Percentiles rank a stretch among this genome's conserved stretches.
These are phyloP conservation scores for Scutellaria minor DNA, from an alignment of 257 asterid genomes.

Conservation along the genomic window DNA sequence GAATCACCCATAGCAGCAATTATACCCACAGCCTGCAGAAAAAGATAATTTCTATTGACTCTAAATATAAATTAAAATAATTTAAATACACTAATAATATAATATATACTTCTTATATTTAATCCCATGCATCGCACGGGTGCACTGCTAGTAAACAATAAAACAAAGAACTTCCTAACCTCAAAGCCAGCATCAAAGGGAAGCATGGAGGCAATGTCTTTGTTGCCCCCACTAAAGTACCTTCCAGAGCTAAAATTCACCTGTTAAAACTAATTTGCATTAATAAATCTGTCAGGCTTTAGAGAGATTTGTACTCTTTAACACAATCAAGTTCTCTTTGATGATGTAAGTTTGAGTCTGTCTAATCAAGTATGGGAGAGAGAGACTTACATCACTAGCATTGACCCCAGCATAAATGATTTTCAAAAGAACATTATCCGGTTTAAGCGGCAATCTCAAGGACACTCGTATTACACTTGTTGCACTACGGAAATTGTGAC, in stretches of 20 bases:
- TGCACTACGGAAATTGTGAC: conserved; percentile 84
- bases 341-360: conserved; percentile 24
- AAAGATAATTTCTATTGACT: background rate
- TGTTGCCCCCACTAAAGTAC: conserved; percentile 71
- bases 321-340: conserved; percentile 9
- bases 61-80: too few species aligned
- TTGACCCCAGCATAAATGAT: conserved; percentile 96
- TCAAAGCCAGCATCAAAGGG: conserved; percentile 98
- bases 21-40: conserved; percentile 88
- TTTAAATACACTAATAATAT: too few species aligned
- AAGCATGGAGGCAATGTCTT: conserved; percentile 66
- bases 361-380: too few species aligned
- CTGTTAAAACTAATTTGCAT: conserved; percentile 48
- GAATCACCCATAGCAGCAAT: conserved; percentile 92
- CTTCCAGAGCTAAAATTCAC: conserved; percentile 97
- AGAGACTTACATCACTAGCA: conserved; percentile 91
- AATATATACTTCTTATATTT: too few species aligned
- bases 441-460: conserved; percentile 72
- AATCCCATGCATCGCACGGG: too few species aligned
- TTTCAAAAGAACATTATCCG: conserved; percentile 83
- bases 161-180: conserved; percentile 47
- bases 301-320: conserved; percentile 15
- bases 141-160: background rate
- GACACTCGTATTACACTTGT: conserved; percentile 64
- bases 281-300: conserved; percentile 32